Base-by-base conservation (phyloP, 257 asterid genomes). In the Solanum chilense region DNA sequence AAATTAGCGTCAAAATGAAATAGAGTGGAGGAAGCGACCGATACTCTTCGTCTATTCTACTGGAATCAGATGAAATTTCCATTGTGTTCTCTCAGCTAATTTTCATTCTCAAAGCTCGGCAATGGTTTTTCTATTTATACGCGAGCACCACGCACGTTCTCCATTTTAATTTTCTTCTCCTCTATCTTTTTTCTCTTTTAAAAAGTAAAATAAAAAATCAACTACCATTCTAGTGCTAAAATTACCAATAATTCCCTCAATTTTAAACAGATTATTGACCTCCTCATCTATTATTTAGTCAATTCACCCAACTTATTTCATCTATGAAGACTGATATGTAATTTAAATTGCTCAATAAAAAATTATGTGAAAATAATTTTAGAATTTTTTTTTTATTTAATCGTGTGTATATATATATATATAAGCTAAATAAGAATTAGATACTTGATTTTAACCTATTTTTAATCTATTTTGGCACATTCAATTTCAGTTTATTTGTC, bases 1-100 rank as follows among this genome's bases (percentile, higher is more conserved):
- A 96, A 52, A 96, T 82, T 88, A 91, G 29, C 90, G 85, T 89
- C 90, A 94, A 92, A 84, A 91, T 85, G 21, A 93, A 88, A 92
- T 91, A 92, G 9, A 96, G 90, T 45, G 92, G 94, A 29, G 96
- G 93, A 76, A 96, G 94, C 29, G 93, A 90, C 89, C 90, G 88
- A 89, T 92, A 96, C 31, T 90, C 91, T 88, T 89, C 93, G 42
- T 91, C 93, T 16, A 91, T 77, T 88, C 58, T 88, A 89, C 83
- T 88, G 12, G 66, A 86, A 35, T 44, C 45, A 83, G 71, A 37
- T 3, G 27, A 29, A 29, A 16, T 81, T 49, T 81, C 85, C 85
- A 81, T 81, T 20, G 4, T 20, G 4, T 78, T 78, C 83, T 47
- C 45, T 31, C 52, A 1, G 60, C 23, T 78, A 9, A 49, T 49